phyloP scores from a whole-genome alignment of 257 asterid genomes.

The Buddleja alternifolia region DNA sequence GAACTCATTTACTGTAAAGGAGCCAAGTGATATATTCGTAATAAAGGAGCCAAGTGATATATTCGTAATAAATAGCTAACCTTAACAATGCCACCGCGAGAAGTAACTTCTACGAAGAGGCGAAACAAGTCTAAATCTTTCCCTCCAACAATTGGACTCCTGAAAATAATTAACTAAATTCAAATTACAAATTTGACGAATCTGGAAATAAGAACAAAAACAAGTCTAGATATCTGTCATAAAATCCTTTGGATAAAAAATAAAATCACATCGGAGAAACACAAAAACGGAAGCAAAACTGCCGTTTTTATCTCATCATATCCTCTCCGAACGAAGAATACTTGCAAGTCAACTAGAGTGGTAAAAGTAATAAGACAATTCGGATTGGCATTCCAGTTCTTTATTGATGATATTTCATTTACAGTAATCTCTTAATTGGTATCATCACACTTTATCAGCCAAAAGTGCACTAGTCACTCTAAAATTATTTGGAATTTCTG shows the following conservation, averaged over 20 bases:
- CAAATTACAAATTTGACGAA: neutral
- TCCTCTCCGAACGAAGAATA: neutral
- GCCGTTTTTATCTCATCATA: neutral
- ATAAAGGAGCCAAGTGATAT: neutral
- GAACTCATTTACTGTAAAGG: no score
- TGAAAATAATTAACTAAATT: conserved; percentile 26
- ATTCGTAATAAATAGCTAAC: conserved; percentile 27
- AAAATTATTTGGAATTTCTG: no score
- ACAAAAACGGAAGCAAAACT: neutral
- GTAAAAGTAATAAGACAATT: no score
- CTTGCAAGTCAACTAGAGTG: neutral
- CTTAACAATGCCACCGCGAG: conserved; percentile 87
- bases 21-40: no score
- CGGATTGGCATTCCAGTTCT: neutral
- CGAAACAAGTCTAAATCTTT: conserved; percentile 73
- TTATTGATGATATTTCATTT: no score
- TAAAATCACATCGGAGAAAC: neutral
- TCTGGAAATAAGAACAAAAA: neutral
- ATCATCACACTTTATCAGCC: no score
- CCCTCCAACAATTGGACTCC: conserved; percentile 87
- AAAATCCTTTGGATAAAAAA: neutral
- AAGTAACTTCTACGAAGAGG: conserved; percentile 83
- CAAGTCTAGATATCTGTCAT: neutral
- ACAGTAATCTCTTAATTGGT: no score
- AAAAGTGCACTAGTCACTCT: no score